A percentile compares a stretch with the other conserved stretches of the same genome.
These are phyloP conservation scores for Pyrus pyrifolia DNA, from an alignment of 306 rosid genomes.

Conservation along the genomic window DNA sequence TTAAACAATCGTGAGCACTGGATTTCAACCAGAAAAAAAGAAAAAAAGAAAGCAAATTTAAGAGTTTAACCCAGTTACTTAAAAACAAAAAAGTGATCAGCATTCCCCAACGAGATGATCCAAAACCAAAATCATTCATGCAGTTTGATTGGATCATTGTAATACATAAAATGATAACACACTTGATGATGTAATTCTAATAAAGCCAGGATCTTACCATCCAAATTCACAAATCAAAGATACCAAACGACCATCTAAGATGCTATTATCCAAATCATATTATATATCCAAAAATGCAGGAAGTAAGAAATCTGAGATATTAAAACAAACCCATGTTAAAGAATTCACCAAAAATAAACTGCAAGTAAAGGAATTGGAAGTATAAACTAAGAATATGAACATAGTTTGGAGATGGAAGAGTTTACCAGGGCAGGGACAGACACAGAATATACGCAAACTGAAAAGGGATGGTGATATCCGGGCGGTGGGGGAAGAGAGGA, in stretches of 20 bases:
- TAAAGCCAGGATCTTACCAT: constrained; percentile 2
- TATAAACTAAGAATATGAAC: background rate
- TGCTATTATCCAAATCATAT: background rate
- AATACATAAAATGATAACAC: background rate
- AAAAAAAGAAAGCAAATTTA: background rate
- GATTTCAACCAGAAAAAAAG: background rate
- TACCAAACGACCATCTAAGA: background rate
- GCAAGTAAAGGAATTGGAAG: background rate
- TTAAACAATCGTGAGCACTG: background rate
- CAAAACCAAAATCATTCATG: background rate
- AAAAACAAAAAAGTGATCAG: background rate
- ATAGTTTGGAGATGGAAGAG: constrained; percentile 1
- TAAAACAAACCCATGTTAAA: background rate
- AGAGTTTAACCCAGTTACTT: background rate
- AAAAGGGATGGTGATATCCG: background rate
- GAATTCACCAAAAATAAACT: background rate
- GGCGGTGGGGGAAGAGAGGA: background rate
- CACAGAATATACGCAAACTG: constrained; percentile 3
- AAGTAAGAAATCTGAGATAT: background rate
- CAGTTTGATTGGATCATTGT: background rate
- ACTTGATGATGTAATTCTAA: background rate
- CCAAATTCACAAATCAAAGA: background rate
- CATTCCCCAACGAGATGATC: background rate
- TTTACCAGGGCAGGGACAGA: constrained; percentile 33
- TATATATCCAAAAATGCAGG: background rate